These are phyloP conservation scores for Zalaria sp. DNA, from an alignment of 2,329 filamentous ascomycete genomes.

Conservation along the genomic window DNA sequence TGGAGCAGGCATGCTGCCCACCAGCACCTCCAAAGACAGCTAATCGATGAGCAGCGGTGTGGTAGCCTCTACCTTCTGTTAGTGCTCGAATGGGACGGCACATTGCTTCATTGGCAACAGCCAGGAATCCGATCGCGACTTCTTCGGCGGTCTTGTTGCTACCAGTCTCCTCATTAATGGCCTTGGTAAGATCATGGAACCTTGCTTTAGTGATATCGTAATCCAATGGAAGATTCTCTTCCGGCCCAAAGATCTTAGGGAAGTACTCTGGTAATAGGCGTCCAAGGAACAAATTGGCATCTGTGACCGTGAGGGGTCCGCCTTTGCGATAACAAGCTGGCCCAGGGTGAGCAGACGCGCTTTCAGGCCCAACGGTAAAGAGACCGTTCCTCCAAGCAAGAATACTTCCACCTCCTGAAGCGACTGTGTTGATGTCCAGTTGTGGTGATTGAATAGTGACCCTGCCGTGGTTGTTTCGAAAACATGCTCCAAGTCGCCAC, in stretches of 20 bases:
- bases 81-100: slow-evolving; percentile 72
- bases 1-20: slow-evolving; percentile 73
- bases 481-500: slow-evolving; percentile 8
- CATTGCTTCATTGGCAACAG: slow-evolving; percentile 79
- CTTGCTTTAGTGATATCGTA: slow-evolving; percentile 6
- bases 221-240: slow-evolving; percentile 14
- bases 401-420: slow-evolving; percentile 9
- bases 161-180: slow-evolving; percentile 11
- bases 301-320: slow-evolving; percentile 19
- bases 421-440: slow-evolving; percentile 12
- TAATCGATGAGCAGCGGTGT: slow-evolving; percentile 69
- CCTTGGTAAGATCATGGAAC: slow-evolving; percentile 8
- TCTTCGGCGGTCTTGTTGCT: slow-evolving; percentile 56
- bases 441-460: slow-evolving; percentile 9
- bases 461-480: slow-evolving; percentile 9
- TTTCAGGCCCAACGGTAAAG: slow-evolving; percentile 8
- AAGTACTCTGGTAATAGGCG: slow-evolving; percentile 16
- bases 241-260: slow-evolving; percentile 19
- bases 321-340: slow-evolving; percentile 20
- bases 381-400: slow-evolving; percentile 7
- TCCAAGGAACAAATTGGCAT: slow-evolving; percentile 20
- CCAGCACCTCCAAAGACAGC: slow-evolving; percentile 82
- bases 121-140: slow-evolving; percentile 72
- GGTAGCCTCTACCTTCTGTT: slow-evolving; percentile 77
- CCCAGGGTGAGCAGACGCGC: slow-evolving; percentile 15